Conservation (phyloP, 2,329 filamentous ascomycete species). For the Shiraia bambusicola region DNA sequence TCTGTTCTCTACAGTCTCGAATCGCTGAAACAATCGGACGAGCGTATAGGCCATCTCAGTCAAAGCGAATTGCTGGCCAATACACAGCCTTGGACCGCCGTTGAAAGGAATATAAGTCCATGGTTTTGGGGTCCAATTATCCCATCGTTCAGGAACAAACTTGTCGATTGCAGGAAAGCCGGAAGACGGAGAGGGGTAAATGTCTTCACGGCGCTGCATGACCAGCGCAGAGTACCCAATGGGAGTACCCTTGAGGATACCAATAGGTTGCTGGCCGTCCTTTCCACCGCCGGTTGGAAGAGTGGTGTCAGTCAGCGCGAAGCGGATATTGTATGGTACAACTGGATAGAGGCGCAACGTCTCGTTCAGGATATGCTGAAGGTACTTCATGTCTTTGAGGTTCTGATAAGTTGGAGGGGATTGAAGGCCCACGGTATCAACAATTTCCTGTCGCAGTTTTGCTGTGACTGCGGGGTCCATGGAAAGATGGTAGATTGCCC, state of each 20-base stretch:
- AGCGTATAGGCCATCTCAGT: conserved; percentile 54
- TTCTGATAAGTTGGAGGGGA: conserved; percentile 69
- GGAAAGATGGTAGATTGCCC: conserved; percentile 79
- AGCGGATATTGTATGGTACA: conserved; percentile 53
- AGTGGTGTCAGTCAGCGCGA: conserved; percentile 51
- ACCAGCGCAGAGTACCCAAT: conserved; percentile 51
- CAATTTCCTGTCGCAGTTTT: conserved; percentile 73
- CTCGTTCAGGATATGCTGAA: conserved; percentile 40
- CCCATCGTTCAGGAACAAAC: conserved; percentile 55
- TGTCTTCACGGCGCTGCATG: conserved; percentile 53
- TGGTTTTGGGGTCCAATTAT: conserved; percentile 50
- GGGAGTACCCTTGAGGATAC: conserved; percentile 47
- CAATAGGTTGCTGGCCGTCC: conserved; percentile 49
- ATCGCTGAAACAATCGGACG: conserved; percentile 50
- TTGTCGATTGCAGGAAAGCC: conserved; percentile 45
- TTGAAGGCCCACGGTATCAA: conserved; percentile 63
- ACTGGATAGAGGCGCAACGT: conserved; percentile 51
- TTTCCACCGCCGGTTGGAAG: conserved; percentile 52
- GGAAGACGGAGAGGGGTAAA: conserved; percentile 47
- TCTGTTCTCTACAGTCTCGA: conserved; percentile 45
- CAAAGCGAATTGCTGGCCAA: conserved; percentile 55
- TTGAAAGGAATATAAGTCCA: conserved; percentile 55
- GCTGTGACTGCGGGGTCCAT: conserved; percentile 66
- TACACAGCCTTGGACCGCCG: conserved; percentile 52
- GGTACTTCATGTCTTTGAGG: conserved; percentile 85